Evolutionary conservation across 768 basidiomycete species (phyloP).

Genomic region (Lentinula detonsa): DNA sequence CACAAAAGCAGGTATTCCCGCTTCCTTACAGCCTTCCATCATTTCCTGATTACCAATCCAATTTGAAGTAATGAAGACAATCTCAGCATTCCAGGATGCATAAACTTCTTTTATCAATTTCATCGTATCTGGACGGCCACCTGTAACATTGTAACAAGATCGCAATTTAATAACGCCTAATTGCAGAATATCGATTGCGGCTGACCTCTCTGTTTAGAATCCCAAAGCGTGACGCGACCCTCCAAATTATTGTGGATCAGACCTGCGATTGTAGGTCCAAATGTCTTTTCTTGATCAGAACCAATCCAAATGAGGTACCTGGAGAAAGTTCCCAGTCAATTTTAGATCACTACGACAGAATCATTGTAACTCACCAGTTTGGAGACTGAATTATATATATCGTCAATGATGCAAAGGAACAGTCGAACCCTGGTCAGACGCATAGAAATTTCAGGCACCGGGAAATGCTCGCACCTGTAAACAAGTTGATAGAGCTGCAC

Average conservation of each 20-base stretch:
- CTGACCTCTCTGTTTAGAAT: constrained; percentile 62
- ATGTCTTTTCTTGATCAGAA: constrained; percentile 81
- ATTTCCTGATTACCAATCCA: constrained; percentile 73
- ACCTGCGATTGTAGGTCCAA: constrained; percentile 72
- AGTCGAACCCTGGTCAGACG: background rate
- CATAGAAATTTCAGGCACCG: background rate
- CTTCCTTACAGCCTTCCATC: constrained; percentile 74
- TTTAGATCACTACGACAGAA: background rate
- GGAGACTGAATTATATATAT: constrained; percentile 28
- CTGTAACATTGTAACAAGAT: constrained; percentile 16
- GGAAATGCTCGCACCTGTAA: constrained; percentile 52
- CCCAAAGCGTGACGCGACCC: constrained; percentile 73
- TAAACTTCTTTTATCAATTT: constrained; percentile 70
- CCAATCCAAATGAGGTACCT: constrained; percentile 85
- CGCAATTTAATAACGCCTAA: background rate
- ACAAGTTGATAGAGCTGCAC: constrained; percentile 76
- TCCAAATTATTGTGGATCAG: constrained; percentile 64
- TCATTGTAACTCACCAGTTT: constrained; percentile 31
- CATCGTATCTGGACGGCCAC: constrained; percentile 74
- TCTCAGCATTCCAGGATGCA: constrained; percentile 74
- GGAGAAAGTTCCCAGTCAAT: background rate
- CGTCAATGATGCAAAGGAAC: background rate
- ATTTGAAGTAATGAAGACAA: constrained; percentile 83
- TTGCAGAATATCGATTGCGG: background rate
- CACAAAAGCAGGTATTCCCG: constrained; percentile 64